phyloP scores from a whole-genome alignment of 176 grass and related monocot species.

The Triticum turgidum region DNA sequence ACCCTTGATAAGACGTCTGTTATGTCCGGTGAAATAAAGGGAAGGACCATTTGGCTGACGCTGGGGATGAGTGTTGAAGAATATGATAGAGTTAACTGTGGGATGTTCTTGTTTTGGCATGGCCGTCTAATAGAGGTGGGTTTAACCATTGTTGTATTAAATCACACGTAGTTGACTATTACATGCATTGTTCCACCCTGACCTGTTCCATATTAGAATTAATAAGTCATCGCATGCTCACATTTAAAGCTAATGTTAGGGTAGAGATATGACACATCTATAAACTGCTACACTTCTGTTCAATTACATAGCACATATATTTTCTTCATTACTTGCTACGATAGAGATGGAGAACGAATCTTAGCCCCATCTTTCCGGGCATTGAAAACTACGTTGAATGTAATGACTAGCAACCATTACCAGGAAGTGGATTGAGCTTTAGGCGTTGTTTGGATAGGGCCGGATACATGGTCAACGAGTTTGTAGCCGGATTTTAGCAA shows the following conservation, averaged over 20 bases:
- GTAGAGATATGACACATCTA: background rate
- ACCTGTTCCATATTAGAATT: background rate
- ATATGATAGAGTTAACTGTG: constrained; percentile 72
- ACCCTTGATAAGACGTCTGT: constrained; percentile 67
- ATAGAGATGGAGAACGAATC: background rate
- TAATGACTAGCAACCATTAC: background rate
- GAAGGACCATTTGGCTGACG: constrained; percentile 51
- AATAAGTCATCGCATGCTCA: background rate
- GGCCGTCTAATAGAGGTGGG: constrained; percentile 78
- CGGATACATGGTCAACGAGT: too few species aligned
- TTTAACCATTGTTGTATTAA: background rate
- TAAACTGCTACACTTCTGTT: background rate
- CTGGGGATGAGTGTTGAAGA: constrained; percentile 74
- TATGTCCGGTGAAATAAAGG: constrained; percentile 58
- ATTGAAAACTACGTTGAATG: background rate
- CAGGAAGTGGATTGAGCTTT: background rate
- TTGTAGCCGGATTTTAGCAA: too few species aligned
- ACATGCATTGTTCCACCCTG: background rate
- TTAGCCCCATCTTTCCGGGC: background rate
- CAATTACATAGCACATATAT: too few species aligned
- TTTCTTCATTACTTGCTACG: background rate
- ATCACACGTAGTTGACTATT: background rate
- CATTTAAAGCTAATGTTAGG: too few species aligned
- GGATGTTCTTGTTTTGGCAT: constrained; percentile 91
- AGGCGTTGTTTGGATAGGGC: too few species aligned